phyloP scores from a whole-genome alignment of 768 basidiomycete genomes.

The Rhodosporidiobolus sp. region DNA sequence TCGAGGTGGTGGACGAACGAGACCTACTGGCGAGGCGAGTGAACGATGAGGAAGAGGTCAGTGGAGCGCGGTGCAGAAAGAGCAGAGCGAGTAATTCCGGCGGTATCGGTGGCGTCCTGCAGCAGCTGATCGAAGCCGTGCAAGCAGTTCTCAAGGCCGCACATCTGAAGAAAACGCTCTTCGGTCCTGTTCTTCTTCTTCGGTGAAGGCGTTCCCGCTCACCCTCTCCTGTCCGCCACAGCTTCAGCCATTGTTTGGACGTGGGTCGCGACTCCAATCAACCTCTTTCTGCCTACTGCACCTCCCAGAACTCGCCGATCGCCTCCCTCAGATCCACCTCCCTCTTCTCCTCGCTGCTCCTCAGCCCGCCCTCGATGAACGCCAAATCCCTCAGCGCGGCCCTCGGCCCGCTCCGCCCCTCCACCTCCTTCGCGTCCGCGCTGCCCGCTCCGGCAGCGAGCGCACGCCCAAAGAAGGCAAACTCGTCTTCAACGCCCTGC shows the following conservation, averaged over 20 bases:
- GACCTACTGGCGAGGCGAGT: conserved; percentile 28
- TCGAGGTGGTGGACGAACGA: conserved; percentile 31
- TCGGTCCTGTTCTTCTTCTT: no score
- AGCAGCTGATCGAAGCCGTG: conserved; percentile 29
- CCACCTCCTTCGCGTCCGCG: conserved; percentile 42
- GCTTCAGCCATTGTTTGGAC: no score
- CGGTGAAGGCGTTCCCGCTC: no score
- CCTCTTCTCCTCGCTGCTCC: conserved; percentile 57
- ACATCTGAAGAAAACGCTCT: no score
- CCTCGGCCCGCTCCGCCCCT: conserved; percentile 58
- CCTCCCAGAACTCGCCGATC: conserved; percentile 25
- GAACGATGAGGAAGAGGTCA: not conserved
- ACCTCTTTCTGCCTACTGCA: no score
- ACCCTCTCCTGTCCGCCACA: no score
- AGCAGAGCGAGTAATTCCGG: conserved; percentile 18
- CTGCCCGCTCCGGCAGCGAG: conserved; percentile 62
- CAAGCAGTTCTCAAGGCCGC: no score
- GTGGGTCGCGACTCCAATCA: no score
- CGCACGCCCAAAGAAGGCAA: conserved; percentile 41
- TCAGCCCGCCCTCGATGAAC: conserved; percentile 72
- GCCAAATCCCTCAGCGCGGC: conserved; percentile 71
- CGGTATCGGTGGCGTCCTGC: conserved; percentile 16
- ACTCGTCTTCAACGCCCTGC: conserved; percentile 53
- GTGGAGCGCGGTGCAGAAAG: no score
- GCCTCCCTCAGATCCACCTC: conserved; percentile 58